Evolutionary conservation across 2,329 filamentous ascomycete genomes (phyloP), one percentile per base, ranked within the genome.

Genomic region (Pseudophaeomoniella oleicola): DNA sequence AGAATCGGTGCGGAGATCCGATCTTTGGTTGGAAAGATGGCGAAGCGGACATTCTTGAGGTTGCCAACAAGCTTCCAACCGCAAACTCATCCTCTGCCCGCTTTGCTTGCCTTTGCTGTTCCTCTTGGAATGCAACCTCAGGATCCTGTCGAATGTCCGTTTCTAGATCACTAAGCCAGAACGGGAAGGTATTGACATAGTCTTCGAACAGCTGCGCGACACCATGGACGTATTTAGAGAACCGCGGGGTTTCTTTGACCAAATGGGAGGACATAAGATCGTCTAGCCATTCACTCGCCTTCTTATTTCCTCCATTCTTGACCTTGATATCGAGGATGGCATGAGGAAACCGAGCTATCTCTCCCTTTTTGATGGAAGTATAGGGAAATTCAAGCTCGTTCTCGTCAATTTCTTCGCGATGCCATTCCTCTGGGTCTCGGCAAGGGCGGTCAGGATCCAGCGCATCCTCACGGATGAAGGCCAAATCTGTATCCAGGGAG

Each of bases 141-240:
- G 90, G 90, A 53, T 96, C 87, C 54, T 83, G 85, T 46, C 88
- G 79, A 52, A 98, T 98, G 53, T 98, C 90, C 19, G 75, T 83
- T 53, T 94, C 88, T 31, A 96, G 69, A 43, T 93, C 82, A 49
- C 80, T 80, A 19, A 96, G 72, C 90, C 90, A 98, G 64, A 96
- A 94, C 11, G 90, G 90, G 51, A 96, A 77, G 43, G 76, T 87
- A 61, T 96, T 96, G 56, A 98, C 87, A 51, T 94, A 76, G 57
- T 98, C 85, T 50, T 96, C 90, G 47, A 96, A 96, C 2, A 98
- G 69, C 29, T 80, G 78, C 5, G 88, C 87, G 3, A 92, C 78
- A 42, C 90, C 90, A 50, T 98, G 88, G 2, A 93, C 81, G 49
- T 96, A 98, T 57, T 98, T 98, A 50, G 86, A 94, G 62, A 98